A percentile compares a stretch with the other conserved stretches of the same genome.
phyloP scores from a whole-genome alignment of 352 stramenopile species.

The Phytophthora hybrid region DNA sequence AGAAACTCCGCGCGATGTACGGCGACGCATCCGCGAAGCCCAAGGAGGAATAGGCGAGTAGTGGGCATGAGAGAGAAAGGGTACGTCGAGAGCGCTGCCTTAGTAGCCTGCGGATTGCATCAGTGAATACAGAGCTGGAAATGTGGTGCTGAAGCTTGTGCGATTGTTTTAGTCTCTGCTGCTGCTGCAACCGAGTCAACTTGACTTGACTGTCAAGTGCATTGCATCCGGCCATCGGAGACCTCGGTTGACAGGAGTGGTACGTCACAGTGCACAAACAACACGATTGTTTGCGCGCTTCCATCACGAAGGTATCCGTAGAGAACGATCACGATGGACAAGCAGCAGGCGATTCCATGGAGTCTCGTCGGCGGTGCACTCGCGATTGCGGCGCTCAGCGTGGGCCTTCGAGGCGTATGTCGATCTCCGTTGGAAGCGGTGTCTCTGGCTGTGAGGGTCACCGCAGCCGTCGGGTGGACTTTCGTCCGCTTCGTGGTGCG shows the following conservation, averaged over 20 bases:
- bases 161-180: neutral
- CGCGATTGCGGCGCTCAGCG: conserved; percentile 15
- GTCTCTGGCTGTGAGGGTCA: conserved; percentile 20
- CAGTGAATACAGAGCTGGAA: neutral
- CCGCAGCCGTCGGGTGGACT: conserved; percentile 14
- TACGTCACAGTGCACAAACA: neutral
- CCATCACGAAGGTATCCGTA: neutral
- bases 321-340: conserved; percentile 7
- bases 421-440: conserved; percentile 36
- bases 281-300: conserved; percentile 2
- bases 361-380: conserved; percentile 5
- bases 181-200: neutral
- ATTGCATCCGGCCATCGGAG: conserved; percentile 3
- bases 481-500: conserved; percentile 29
- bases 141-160: neutral
- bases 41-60: conserved; percentile 34
- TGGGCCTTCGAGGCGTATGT: conserved; percentile 24
- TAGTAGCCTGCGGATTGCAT: neutral
- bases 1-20: conserved; percentile 81
- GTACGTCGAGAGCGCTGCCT: conserved; percentile 9
- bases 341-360: conserved; percentile 23
- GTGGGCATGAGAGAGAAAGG: neutral
- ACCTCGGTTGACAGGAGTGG: conserved; percentile 16
- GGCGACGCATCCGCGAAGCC: conserved; percentile 73
- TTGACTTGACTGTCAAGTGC: too few species aligned